A percentile compares a stretch with the other conserved stretches of the same genome.
phyloP scores from a whole-genome alignment of 768 basidiomycete genomes.

The Boletus rufocinnamomeus region DNA sequence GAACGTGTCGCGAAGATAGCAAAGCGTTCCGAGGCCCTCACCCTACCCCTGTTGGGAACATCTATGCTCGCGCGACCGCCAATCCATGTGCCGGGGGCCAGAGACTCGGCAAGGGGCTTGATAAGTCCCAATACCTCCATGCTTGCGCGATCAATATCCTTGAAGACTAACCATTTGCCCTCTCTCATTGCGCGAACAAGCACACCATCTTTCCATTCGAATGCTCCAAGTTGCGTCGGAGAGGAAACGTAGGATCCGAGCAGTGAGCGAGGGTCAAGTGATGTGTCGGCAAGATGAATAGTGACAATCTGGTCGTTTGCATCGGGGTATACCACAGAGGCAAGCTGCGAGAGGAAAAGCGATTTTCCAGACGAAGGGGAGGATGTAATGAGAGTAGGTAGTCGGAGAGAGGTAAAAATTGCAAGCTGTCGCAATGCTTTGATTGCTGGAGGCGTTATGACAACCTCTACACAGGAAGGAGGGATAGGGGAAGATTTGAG shows the following conservation, averaged over 20 bases:
- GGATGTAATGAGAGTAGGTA: constrained; percentile 83
- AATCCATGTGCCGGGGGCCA: constrained; percentile 68
- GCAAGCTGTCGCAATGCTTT: constrained; percentile 63
- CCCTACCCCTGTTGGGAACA: constrained; percentile 70
- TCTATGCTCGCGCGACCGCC: constrained; percentile 69
- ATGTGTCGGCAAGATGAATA: constrained; percentile 93
- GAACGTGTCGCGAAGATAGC: constrained; percentile 90
- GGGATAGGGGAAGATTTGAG: constrained; percentile 46
- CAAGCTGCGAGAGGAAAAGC: constrained; percentile 75
- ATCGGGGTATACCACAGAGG: constrained; percentile 60
- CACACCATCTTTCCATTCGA: constrained; percentile 96
- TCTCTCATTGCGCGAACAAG: constrained; percentile 86
- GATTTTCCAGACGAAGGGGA: constrained; percentile 89
- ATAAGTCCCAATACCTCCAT: constrained; percentile 87
- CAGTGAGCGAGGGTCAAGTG: constrained; percentile 89
- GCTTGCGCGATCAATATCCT: constrained; percentile 90
- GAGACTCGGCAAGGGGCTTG: constrained; percentile 79
- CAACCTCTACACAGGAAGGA: constrained; percentile 42
- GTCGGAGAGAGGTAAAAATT: constrained; percentile 60
- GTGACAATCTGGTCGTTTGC: constrained; percentile 70
- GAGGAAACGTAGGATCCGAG: constrained; percentile 94
- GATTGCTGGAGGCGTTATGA: constrained; percentile 64
- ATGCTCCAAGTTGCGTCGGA: constrained; percentile 75
- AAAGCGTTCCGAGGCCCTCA: constrained; percentile 79
- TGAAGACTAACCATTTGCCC: constrained; percentile 90